Percentiles rank a stretch among this genome's conserved stretches.
phyloP scores from a whole-genome alignment of 176 grass and related monocot species.

The Oryza meridionalis region DNA sequence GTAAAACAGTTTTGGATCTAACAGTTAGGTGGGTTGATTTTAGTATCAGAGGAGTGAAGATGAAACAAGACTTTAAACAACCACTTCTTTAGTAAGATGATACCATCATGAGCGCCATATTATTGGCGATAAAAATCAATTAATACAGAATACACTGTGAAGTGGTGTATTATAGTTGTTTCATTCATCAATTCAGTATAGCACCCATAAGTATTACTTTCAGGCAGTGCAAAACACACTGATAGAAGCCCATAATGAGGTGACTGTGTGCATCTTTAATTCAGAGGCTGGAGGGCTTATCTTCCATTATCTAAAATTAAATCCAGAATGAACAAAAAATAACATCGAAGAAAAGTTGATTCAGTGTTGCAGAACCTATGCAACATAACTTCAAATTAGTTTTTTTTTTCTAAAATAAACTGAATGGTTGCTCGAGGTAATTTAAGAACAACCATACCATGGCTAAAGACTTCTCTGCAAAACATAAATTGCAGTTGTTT shows the following conservation, averaged over 20 bases:
- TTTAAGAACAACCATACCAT: constrained; percentile 1
- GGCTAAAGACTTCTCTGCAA: not conserved
- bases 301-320: not conserved
- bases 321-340: not conserved
- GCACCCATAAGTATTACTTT: constrained; percentile 5
- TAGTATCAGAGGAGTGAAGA: not conserved
- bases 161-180: not conserved
- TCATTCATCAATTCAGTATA: not conserved
- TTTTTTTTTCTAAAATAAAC: not conserved
- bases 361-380: constrained; percentile 14
- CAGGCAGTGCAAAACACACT: not conserved
- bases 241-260: constrained; percentile 1
- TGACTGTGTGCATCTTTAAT: not conserved
- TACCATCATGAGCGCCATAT: not conserved
- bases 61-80: constrained; percentile 9
- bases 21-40: not conserved
- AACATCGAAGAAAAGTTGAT: not conserved
- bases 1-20: too few species aligned
- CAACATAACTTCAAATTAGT: constrained; percentile 5
- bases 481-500: constrained; percentile 1
- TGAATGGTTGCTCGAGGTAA: not conserved
- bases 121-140: not conserved
- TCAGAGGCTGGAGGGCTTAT: not conserved
- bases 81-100: constrained; percentile 7
- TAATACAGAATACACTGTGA: not conserved